phyloP scores from a whole-genome alignment of 129 eudicot genomes.

The Mikania micrantha region DNA sequence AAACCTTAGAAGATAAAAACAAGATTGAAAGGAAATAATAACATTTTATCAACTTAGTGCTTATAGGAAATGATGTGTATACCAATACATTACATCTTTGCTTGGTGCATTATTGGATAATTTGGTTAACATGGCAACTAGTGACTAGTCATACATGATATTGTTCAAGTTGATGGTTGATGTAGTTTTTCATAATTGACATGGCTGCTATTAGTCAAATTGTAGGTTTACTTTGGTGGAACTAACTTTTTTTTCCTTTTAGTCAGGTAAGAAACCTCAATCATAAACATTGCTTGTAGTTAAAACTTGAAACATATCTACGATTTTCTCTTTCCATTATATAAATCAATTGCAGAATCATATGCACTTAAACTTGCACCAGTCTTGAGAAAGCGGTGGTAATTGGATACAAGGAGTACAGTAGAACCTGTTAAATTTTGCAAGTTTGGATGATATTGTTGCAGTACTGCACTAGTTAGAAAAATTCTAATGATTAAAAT shows the following conservation, averaged over 20 bases:
- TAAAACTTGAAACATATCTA: not conserved
- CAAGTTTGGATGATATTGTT: slow-evolving; percentile 1
- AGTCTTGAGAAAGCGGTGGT: not conserved
- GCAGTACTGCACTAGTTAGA: not conserved
- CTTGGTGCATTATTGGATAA: not conserved
- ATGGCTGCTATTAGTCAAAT: not conserved
- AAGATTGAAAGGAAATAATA: not conserved
- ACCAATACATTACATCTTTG: not conserved
- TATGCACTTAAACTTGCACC: slow-evolving; percentile 4
- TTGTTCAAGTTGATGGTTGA: not conserved
- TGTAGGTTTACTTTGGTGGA: not conserved
- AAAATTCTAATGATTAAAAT: not conserved
- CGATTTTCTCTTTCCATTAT: not conserved
- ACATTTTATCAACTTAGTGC: not conserved
- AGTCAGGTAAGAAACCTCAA: not conserved
- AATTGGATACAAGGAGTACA: not conserved
- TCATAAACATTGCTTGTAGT: not conserved
- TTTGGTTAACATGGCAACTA: not conserved
- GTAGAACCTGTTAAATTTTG: not conserved
- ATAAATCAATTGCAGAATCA: not conserved
- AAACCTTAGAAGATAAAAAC: not conserved
- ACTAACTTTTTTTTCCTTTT: not conserved
- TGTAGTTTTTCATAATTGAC: not conserved
- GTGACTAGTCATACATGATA: not conserved
- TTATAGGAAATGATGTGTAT: slow-evolving; percentile 2